Evolutionary conservation across 2,329 filamentous ascomycete genomes (phyloP), one percentile per base, ranked within the genome.

Genomic region (Talaromyces sp.): DNA sequence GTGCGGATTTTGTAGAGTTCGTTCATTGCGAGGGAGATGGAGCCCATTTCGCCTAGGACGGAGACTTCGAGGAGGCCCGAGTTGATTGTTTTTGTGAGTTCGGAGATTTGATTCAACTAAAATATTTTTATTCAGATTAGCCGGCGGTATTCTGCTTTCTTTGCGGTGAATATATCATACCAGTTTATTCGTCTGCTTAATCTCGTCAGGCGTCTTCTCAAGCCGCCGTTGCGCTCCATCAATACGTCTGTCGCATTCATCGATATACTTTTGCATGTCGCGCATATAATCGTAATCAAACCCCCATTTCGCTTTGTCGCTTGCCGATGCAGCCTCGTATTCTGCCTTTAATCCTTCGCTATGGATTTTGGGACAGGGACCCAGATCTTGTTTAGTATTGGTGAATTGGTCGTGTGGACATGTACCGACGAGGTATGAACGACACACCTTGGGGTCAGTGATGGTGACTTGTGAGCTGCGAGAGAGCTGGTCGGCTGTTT

Each of bases 331-430:
- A 1, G 78, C 81, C 65, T 95, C 89, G 74, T 94, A 99, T 72
- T 99, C 92, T 50, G 86, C 80, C 75, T 96, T 97, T 64, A 97
- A 81, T 11, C 86, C 85, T 72, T 97, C 92, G 51, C 85, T 89
- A 77, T 99, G 94, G 25, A 93, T 83, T 72, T 93, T 94, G 52
- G 89, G 84, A 70, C 94, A 99, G 0, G 86, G 84, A 2, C 94
- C 94, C 35, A 97, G 84, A 73, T 99, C 94, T 81, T 97, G 92
- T 79, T 97, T 97, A 46, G 94, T 99, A 78, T 99, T 99, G 64
- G 93, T 99, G 82, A 99, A 99, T 70, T 99, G 90, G 72, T 99
- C 94, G 80, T 97, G 93, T 0, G 94, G 94, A 74, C 94, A 99
- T 60, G 90, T 95, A 67, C 94, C 94, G 62, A 85, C 91, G 52